Percentiles rank a stretch among this genome's conserved stretches.
phyloP scores from a whole-genome alignment of 148 eudicot species.

The Cornus suecica region DNA sequence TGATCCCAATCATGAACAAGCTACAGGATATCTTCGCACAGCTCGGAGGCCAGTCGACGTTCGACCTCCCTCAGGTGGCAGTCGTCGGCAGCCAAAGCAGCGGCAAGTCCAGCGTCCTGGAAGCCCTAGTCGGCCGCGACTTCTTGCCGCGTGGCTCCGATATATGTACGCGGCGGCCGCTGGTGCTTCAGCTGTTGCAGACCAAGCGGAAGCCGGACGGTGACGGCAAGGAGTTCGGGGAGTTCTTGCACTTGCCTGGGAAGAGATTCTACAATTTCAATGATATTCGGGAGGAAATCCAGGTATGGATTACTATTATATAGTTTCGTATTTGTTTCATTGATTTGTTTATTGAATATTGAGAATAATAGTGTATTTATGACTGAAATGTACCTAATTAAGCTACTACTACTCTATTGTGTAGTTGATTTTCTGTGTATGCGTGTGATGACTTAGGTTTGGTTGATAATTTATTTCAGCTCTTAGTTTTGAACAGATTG shows the following conservation, averaged over 20 bases:
- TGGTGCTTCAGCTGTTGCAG: conserved; percentile 79
- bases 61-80: conserved; percentile 84
- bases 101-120: conserved; percentile 89
- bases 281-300: conserved; percentile 73
- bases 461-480: too few species aligned
- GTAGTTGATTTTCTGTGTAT: too few species aligned
- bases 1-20: conserved; percentile 86
- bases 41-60: conserved; percentile 50
- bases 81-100: conserved; percentile 96
- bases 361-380: neutral
- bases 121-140: conserved; percentile 87
- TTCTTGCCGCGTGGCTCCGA: conserved; percentile 85
- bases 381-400: too few species aligned
- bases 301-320: conserved; percentile 32
- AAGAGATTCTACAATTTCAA: conserved; percentile 58
- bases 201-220: conserved; percentile 49
- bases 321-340: neutral
- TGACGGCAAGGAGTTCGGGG: conserved; percentile 76
- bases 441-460: too few species aligned
- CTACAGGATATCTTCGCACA: conserved; percentile 89
- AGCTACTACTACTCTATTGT: too few species aligned
- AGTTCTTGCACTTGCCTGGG: conserved; percentile 79
- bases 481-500: too few species aligned
- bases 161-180: conserved; percentile 86
- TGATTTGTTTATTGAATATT: neutral